Conservation (phyloP, 768 basidiomycete species). For the Mycena epipterygia region DNA sequence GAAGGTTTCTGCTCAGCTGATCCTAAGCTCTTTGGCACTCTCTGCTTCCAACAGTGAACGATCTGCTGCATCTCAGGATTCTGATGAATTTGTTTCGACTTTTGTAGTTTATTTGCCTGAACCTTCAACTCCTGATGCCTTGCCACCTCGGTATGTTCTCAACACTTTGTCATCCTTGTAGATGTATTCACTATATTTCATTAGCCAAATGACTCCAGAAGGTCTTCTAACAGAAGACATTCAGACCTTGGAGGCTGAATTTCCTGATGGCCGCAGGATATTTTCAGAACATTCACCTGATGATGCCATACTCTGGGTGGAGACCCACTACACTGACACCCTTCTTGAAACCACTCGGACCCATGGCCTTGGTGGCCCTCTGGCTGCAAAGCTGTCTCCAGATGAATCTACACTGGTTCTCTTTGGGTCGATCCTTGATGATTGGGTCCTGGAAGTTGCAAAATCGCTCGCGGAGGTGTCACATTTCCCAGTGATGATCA, state of each 20-base stretch:
- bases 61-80: no score
- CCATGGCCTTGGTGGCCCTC: neutral
- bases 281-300: neutral
- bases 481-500: neutral
- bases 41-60: no score
- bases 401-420: neutral
- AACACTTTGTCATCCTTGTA: no score
- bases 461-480: neutral
- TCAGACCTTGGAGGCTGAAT: neutral
- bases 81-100: no score
- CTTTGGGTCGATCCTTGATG: slow-evolving; percentile 1
- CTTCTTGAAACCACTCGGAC: neutral
- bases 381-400: neutral
- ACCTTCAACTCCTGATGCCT: no score
- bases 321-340: neutral
- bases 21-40: no score
- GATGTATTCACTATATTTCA: no score
- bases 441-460: neutral
- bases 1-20: no score
- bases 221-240: neutral
- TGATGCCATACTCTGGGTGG: neutral
- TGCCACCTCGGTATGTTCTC: no score
- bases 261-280: neutral
- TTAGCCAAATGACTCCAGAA: neutral
- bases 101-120: no score